Evolutionary conservation across 129 eudicot genomes (phyloP).

Genomic region (Deinandra increscens): DNA sequence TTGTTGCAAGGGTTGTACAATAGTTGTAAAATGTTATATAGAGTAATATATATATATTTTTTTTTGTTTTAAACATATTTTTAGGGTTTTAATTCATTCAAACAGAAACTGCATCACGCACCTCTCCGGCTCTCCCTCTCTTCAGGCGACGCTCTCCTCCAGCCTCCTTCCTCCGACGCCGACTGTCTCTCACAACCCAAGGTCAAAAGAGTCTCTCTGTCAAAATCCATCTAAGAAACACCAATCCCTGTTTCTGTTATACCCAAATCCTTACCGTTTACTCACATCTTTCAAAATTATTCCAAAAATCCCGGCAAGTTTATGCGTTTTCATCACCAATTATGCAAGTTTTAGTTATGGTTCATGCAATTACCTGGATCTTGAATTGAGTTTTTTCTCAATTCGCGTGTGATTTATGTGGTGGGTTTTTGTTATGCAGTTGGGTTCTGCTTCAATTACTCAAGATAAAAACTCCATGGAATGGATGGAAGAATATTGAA

Average conservation of each 20-base stretch:
- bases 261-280: background rate
- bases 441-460: slow-evolving; percentile 2
- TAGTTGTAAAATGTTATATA: no score
- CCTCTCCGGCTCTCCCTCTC: no score
- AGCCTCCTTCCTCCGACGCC: no score
- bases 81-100: no score
- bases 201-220: no score
- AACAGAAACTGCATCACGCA: no score
- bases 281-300: background rate
- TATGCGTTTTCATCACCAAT: slow-evolving; percentile 1
- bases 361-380: slow-evolving; percentile 2
- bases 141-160: no score
- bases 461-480: background rate
- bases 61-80: no score
- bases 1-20: no score
- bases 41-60: no score
- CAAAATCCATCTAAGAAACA: slow-evolving; percentile 10
- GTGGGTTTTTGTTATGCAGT: background rate
- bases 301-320: slow-evolving; percentile 20
- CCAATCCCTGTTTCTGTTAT: background rate
- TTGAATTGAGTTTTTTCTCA: slow-evolving; percentile 20
- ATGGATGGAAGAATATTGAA: slow-evolving; percentile 24
- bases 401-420: background rate
- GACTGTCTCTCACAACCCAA: no score
- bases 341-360: slow-evolving; percentile 5